Conservation (phyloP, 129 eudicot species). For the Chrysanthemum lavandulifolium region DNA sequence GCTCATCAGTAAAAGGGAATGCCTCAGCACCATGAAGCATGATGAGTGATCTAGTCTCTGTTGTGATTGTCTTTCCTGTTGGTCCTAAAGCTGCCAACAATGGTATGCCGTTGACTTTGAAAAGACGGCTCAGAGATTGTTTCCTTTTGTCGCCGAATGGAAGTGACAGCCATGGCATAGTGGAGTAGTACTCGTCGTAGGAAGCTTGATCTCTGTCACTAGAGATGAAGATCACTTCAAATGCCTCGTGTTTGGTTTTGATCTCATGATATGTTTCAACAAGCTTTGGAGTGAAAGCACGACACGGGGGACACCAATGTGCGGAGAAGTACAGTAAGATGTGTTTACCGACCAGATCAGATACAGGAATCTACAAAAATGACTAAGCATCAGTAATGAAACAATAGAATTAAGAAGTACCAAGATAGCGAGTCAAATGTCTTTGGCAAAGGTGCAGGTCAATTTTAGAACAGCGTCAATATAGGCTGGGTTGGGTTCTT, state of each 20-base stretch:
- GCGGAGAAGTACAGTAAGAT: conserved; percentile 81
- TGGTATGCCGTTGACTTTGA: conserved; percentile 73
- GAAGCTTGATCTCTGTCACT: conserved; percentile 67
- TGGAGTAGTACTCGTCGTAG: conserved; percentile 62
- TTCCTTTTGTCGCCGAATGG: conserved; percentile 72
- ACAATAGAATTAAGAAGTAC: not conserved
- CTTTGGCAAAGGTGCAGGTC: not conserved
- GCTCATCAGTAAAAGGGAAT: conserved; percentile 74
- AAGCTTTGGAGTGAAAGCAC: conserved; percentile 74
- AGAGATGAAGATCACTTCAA: conserved; percentile 76
- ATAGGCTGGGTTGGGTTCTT: too few species aligned
- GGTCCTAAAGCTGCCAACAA: conserved; percentile 64
- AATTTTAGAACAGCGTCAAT: not conserved
- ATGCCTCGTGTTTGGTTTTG: conserved; percentile 45
- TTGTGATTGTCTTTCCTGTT: conserved; percentile 62
- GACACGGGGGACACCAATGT: conserved; percentile 92
- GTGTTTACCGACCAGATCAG: conserved; percentile 70
- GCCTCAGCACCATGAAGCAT: conserved; percentile 72
- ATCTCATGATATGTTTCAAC: conserved; percentile 62
- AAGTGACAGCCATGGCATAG: conserved; percentile 88
- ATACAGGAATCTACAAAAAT: conserved; percentile 53
- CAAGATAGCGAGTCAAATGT: not conserved
- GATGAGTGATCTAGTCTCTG: conserved; percentile 65
- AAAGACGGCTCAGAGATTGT: conserved; percentile 45
- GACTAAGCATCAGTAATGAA: not conserved